A percentile compares a stretch with the other conserved stretches of the same genome.
phyloP scores from a whole-genome alignment of 1,284 basidiomycete genomes.

The Ustilago sp. region DNA sequence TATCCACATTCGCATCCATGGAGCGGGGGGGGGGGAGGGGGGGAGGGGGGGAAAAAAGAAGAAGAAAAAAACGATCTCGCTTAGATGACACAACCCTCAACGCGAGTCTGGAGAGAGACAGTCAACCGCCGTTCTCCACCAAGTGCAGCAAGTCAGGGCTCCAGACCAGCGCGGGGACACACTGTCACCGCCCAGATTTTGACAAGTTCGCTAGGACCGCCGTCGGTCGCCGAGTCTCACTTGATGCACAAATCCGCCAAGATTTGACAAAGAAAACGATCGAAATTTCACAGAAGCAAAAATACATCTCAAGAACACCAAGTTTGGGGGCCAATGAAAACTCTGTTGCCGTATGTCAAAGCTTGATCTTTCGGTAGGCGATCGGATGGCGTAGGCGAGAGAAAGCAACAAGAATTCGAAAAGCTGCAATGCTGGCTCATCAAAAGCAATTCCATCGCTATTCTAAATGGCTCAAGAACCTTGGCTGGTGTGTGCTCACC shows the following conservation, averaged over 20 bases:
- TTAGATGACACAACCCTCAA: constrained; percentile 16
- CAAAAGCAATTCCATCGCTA: not conserved
- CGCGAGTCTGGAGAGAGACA: not conserved
- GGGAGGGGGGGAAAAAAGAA: not conserved
- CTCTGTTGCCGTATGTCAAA: not conserved
- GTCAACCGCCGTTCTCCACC: not conserved
- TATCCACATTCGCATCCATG: not conserved
- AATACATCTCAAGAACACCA: not conserved
- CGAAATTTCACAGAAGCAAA: not conserved
- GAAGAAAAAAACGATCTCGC: not conserved
- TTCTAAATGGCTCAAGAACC: not conserved
- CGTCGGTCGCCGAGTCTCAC: constrained; percentile 22
- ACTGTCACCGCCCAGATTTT: not conserved
- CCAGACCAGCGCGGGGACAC: constrained; percentile 1
- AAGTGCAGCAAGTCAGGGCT: not conserved
- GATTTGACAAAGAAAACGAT: constrained; percentile 4
- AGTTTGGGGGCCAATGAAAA: not conserved
- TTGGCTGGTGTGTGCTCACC: constrained; percentile 1
- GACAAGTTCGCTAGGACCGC: constrained; percentile 13
- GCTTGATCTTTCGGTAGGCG: not conserved
- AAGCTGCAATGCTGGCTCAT: not conserved
- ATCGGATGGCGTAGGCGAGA: not conserved
- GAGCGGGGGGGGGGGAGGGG: constrained; percentile 6
- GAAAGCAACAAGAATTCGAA: not conserved
- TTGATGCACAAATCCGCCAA: constrained; percentile 6